phyloP scores from a whole-genome alignment of 208 protist species.

The Trypanosoma brucei region DNA sequence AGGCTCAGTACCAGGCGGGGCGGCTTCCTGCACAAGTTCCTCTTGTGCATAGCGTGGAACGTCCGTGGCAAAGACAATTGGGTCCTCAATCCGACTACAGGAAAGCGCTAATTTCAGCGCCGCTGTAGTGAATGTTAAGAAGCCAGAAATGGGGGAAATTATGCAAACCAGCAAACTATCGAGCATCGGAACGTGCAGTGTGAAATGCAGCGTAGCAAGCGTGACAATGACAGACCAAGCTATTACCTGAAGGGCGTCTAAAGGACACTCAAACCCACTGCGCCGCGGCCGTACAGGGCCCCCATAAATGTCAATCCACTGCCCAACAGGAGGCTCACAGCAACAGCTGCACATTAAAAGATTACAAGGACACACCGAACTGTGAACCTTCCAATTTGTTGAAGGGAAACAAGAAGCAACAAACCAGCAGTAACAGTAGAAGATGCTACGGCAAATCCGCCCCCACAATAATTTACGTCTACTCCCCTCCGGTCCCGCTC shows the following conservation, averaged over 20 bases:
- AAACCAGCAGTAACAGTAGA: no score
- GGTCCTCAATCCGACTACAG: conserved; percentile 66
- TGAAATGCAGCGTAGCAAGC: conserved; percentile 52
- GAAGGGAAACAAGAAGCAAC: no score
- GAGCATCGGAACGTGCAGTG: conserved; percentile 64
- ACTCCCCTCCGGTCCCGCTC: no score
- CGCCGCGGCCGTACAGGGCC: conserved; percentile 76
- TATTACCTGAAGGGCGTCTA: conserved; percentile 62
- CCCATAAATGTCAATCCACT: conserved; percentile 77
- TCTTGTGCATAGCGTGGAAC: conserved; percentile 49
- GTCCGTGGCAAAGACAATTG: conserved; percentile 53
- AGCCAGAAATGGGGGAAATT: conserved; percentile 37
- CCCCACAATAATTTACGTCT: no score
- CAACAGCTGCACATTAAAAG: conserved; percentile 13
- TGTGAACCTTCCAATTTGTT: no score
- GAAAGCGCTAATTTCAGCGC: conserved; percentile 59
- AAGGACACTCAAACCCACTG: conserved; percentile 70
- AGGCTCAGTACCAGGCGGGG: conserved; percentile 39
- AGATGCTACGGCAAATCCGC: no score
- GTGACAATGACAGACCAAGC: conserved; percentile 58
- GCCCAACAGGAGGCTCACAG: conserved; percentile 34
- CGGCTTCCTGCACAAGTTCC: conserved; percentile 38
- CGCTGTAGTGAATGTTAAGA: conserved; percentile 32
- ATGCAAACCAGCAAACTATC: conserved; percentile 35
- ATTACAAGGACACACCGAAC: background rate